Percentiles rank a stretch among this genome's conserved stretches.
Conservation (phyloP, 441 rosid genomes). For the Erysimum pusillum region DNA sequence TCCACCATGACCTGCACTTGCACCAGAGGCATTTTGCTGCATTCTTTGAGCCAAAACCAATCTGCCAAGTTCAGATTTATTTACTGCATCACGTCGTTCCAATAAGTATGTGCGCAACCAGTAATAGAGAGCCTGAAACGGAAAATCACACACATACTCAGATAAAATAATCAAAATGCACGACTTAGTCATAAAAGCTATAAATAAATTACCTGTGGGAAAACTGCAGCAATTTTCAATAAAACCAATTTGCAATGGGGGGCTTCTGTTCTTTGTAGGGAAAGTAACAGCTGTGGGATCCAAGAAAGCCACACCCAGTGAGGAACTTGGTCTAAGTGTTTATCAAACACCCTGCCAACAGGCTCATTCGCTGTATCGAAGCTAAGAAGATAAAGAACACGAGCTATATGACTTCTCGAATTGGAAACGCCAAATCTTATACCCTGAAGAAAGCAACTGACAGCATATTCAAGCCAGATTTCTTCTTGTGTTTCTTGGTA, state of each 20-base stretch:
- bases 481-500: conserved; percentile 88
- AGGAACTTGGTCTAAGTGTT: conserved; percentile 93
- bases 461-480: conserved; percentile 97
- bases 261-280: conserved; percentile 97
- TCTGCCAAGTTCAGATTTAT: conserved; percentile 84
- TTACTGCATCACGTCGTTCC: conserved; percentile 98
- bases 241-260: conserved; percentile 98
- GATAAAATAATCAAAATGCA: conserved; percentile 38
- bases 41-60: conserved; percentile 92
- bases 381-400: conserved; percentile 96
- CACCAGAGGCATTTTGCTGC: conserved; percentile 80
- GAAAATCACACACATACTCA: conserved; percentile 38
- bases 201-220: conserved; percentile 77
- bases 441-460: conserved; percentile 99
- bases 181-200: conserved; percentile 10
- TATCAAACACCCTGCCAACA: conserved; percentile 97
- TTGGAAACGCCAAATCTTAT: conserved; percentile 95
- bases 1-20: conserved; percentile 69
- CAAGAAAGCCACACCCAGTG: conserved; percentile 99
- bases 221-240: conserved; percentile 84
- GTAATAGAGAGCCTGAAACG: conserved; percentile 87
- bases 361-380: conserved; percentile 94
- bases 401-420: conserved; percentile 97
- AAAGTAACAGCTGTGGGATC: conserved; percentile 98
- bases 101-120: conserved; percentile 99